phyloP scores from a whole-genome alignment of 2,329 filamentous ascomycete genomes.

The Colletotrichum tropicicola region DNA sequence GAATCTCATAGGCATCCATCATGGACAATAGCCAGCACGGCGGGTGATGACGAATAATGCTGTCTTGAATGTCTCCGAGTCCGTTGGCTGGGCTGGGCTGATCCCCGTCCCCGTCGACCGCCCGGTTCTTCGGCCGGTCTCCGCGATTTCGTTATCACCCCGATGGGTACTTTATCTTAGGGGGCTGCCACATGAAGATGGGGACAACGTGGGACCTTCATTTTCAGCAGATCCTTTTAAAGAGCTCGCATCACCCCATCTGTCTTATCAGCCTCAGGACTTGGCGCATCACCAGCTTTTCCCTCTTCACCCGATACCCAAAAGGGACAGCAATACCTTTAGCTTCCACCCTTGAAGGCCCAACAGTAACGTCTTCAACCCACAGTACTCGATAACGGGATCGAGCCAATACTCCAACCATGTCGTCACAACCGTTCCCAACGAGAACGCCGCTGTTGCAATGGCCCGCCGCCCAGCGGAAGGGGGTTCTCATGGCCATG shows the following conservation, averaged over 20 bases:
- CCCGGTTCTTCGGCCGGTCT: neutral
- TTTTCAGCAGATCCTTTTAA: neutral
- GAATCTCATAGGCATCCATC: neutral
- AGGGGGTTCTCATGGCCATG: constrained; percentile 1
- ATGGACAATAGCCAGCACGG: neutral
- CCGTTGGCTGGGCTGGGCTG: neutral
- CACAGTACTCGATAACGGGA: neutral
- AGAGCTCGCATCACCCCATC: neutral
- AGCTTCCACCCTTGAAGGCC: too few species aligned
- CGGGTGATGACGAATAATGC: constrained; percentile 6
- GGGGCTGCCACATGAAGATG: neutral
- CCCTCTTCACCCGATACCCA: neutral
- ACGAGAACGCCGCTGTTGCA: constrained; percentile 7
- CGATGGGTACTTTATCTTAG: neutral
- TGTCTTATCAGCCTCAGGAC: neutral
- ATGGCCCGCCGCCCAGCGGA: constrained; percentile 4
- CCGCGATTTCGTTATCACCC: neutral
- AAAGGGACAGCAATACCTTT: neutral
- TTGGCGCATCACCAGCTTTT: neutral
- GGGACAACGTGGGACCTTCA: neutral
- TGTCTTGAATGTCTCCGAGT: neutral
- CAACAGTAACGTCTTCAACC: neutral
- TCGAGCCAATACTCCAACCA: neutral
- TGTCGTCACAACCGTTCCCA: neutral
- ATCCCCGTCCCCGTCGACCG: neutral